Evolutionary conservation across 2,329 filamentous ascomycete genomes (phyloP).

Genomic region (Aspergillus piperis): DNA sequence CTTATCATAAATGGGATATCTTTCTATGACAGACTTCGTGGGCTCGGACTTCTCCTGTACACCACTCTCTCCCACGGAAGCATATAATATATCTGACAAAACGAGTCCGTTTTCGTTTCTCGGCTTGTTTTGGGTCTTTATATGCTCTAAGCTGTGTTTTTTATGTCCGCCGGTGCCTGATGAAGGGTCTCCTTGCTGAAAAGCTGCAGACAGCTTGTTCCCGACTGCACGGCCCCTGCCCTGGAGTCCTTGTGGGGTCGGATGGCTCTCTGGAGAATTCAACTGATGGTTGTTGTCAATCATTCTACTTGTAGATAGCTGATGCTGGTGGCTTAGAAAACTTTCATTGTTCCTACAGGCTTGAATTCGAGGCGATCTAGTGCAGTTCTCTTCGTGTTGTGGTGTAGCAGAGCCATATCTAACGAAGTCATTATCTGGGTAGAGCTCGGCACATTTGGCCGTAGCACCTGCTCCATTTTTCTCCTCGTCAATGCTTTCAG

Average conservation of each 20-base stretch:
- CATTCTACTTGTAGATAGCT: background rate
- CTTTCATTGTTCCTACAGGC: background rate
- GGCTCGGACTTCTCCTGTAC: too few relatives aligned
- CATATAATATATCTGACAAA: background rate
- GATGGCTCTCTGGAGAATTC: background rate
- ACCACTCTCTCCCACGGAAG: background rate
- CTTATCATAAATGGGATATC: background rate
- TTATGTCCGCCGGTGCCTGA: background rate
- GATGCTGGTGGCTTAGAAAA: too few relatives aligned
- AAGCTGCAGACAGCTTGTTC: conserved; percentile 26
- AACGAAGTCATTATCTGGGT: background rate
- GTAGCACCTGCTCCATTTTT: background rate
- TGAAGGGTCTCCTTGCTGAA: conserved; percentile 11
- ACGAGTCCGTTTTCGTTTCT: background rate
- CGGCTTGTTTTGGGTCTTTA: background rate
- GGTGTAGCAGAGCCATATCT: background rate
- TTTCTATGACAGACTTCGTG: background rate
- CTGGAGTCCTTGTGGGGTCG: background rate
- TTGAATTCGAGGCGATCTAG: background rate
- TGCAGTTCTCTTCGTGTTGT: background rate
- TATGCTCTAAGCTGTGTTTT: background rate
- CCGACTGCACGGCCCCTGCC: conserved; percentile 28
- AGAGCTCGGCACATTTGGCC: background rate
- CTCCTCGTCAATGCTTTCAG: background rate
- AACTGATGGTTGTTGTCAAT: too few relatives aligned